These are phyloP conservation scores for Paxillus ammoniavirescens DNA, from an alignment of 768 basidiomycete species.

Conservation along the genomic window DNA sequence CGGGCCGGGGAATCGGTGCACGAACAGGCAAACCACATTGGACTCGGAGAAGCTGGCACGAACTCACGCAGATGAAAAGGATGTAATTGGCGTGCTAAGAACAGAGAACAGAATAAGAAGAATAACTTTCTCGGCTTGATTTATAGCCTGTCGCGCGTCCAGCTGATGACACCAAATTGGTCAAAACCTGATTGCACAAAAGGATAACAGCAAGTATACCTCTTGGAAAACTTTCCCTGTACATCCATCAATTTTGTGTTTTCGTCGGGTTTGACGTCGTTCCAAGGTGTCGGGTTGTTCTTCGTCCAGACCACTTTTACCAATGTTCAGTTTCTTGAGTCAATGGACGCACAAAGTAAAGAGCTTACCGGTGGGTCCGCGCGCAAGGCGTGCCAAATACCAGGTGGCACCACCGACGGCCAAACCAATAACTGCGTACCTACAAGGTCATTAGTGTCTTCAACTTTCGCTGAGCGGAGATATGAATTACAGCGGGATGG, in stretches of 20 bases:
- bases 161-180: conserved; percentile 42
- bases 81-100: conserved; percentile 23
- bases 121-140: background rate
- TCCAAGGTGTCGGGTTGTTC: conserved; percentile 87
- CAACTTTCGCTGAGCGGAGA: conserved; percentile 4
- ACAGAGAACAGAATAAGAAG: conserved; percentile 8
- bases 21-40: conserved; percentile 2
- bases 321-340: background rate
- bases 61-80: conserved; percentile 6
- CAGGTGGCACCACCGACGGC: conserved; percentile 57
- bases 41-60: background rate
- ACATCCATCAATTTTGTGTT: conserved; percentile 68
- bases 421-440: conserved; percentile 49
- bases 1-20: background rate
- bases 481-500: conserved; percentile 44
- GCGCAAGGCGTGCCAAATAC: conserved; percentile 67
- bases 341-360: background rate
- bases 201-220: conserved; percentile 29
- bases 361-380: conserved; percentile 49
- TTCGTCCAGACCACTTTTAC: conserved; percentile 57
- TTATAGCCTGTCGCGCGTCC: conserved; percentile 74
- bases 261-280: conserved; percentile 72
- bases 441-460: conserved; percentile 23
- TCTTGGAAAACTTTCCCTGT: conserved; percentile 74
- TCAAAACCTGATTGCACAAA: background rate